These are phyloP conservation scores for Punica granatum DNA, from an alignment of 345 rosid species.

Conservation along the genomic window DNA sequence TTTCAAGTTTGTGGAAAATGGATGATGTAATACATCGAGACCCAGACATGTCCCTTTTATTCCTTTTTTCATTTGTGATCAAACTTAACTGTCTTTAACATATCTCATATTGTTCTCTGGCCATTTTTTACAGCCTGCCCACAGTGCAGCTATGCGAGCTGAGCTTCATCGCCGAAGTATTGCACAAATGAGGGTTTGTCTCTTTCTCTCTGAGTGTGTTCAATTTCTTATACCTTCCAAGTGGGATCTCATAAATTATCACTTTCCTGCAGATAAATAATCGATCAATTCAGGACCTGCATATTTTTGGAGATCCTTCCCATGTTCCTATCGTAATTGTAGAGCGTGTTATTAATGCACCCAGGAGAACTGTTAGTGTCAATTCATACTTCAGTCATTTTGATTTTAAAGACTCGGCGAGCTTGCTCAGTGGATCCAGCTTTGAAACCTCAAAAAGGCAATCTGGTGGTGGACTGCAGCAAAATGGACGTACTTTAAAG, in stretches of 20 bases:
- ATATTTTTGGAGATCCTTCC: conserved; percentile 77
- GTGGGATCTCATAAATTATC: conserved; percentile 11
- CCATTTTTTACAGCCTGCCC: conserved; percentile 58
- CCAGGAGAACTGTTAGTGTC: conserved; percentile 71
- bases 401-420: conserved; percentile 36
- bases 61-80: conserved; percentile 9
- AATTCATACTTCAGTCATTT: conserved; percentile 64
- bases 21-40: conserved; percentile 36
- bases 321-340: conserved; percentile 71
- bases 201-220: conserved; percentile 2
- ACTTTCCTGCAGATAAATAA: conserved; percentile 65
- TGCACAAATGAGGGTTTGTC: conserved; percentile 83
- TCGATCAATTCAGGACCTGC: conserved; percentile 84
- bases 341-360: conserved; percentile 82
- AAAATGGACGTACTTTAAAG: conserved; percentile 47
- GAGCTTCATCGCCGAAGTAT: conserved; percentile 95
- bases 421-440: conserved; percentile 17
- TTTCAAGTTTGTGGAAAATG: conserved; percentile 53
- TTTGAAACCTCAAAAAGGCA: conserved; percentile 27
- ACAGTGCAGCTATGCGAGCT: conserved; percentile 75
- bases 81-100: conserved; percentile 12
- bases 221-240: conserved; percentile 4
- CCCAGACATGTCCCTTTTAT: conserved; percentile 6
- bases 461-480: conserved; percentile 18
- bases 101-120: conserved; percentile 14